A percentile compares a stretch with the other conserved stretches of the same genome.
Conservation (phyloP, 129 eudicot genomes). For the Dittrichia graveolens region DNA sequence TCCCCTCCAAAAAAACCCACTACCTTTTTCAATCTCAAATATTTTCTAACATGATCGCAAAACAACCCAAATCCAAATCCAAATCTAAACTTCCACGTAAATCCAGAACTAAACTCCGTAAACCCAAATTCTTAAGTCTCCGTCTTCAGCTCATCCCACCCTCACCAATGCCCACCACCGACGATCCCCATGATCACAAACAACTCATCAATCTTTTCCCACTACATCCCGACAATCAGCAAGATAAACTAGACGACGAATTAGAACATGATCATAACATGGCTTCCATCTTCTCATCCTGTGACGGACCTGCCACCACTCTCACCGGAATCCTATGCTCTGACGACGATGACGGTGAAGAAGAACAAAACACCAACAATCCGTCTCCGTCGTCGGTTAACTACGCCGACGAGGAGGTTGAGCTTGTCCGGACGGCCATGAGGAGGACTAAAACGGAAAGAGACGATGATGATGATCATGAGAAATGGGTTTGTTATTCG, state of each 20-base stretch:
- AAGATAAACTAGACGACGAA: constrained; percentile 40
- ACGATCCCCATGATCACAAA: constrained; percentile 4
- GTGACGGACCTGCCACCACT: constrained; percentile 57
- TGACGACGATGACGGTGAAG: constrained; percentile 19
- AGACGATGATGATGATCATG: constrained; percentile 38
- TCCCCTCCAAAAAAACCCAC: not conserved
- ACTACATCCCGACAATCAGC: constrained; percentile 61
- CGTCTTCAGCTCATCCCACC: constrained; percentile 43
- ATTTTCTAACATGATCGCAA: constrained; percentile 26
- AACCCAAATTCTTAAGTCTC: constrained; percentile 66
- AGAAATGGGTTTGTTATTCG: constrained; percentile 76
- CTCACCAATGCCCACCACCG: constrained; percentile 35
- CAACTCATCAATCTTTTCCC: constrained; percentile 62
- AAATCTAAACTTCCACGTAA: constrained; percentile 33
- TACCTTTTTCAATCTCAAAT: not conserved
- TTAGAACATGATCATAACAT: constrained; percentile 36
- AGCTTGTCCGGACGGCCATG: constrained; percentile 77
- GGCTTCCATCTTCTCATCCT: constrained; percentile 56
- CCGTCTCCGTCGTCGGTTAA: constrained; percentile 59
- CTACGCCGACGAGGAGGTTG: constrained; percentile 46
- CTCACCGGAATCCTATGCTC: constrained; percentile 58
- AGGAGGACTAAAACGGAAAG: constrained; percentile 61
- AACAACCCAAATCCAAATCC: constrained; percentile 10
- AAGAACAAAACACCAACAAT: constrained; percentile 16
- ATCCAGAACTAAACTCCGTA: constrained; percentile 40